Conservation (phyloP, 371 early-diverging fungal genomes). For the Saksenaea vasiformis region DNA sequence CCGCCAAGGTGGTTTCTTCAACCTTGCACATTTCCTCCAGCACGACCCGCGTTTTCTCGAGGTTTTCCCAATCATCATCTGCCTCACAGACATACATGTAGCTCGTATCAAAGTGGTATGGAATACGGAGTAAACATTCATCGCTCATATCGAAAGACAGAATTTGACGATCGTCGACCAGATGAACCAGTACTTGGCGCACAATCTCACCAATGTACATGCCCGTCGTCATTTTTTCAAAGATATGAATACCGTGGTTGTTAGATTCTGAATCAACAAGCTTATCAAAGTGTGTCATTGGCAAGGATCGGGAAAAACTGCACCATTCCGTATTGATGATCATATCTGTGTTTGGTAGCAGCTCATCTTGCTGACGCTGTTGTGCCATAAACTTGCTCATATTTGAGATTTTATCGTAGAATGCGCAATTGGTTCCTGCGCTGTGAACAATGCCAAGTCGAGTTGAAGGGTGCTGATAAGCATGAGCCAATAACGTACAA, state of each 20-base stretch:
- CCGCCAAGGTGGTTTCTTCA: slow-evolving; percentile 52
- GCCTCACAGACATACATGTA: slow-evolving; percentile 68
- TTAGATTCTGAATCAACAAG: slow-evolving; percentile 72
- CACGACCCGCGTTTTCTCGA: slow-evolving; percentile 64
- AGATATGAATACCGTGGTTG: slow-evolving; percentile 77
- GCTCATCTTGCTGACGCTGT: slow-evolving; percentile 22
- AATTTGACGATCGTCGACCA: slow-evolving; percentile 62
- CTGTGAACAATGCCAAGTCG: slow-evolving; percentile 90
- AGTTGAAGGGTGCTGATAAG: slow-evolving; percentile 83
- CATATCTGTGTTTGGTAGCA: slow-evolving; percentile 70
- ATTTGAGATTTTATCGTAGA: slow-evolving; percentile 60
- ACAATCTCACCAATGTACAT: slow-evolving; percentile 92
- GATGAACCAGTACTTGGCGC: slow-evolving; percentile 74
- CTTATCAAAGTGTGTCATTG: slow-evolving; percentile 80
- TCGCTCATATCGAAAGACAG: slow-evolving; percentile 60
- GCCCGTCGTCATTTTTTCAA: slow-evolving; percentile 93
- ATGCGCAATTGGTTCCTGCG: slow-evolving; percentile 95
- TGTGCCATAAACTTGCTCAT: slow-evolving; percentile 27
- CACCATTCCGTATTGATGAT: slow-evolving; percentile 91
- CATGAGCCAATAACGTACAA: slow-evolving; percentile 88
- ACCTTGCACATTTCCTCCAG: slow-evolving; percentile 61
- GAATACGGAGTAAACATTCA: slow-evolving; percentile 40
- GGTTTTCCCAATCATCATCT: slow-evolving; percentile 40
- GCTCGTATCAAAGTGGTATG: slow-evolving; percentile 79
- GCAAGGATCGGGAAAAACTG: slow-evolving; percentile 75